Conservation (phyloP, 2,329 filamentous ascomycete genomes). For the Fusarium sp. region DNA sequence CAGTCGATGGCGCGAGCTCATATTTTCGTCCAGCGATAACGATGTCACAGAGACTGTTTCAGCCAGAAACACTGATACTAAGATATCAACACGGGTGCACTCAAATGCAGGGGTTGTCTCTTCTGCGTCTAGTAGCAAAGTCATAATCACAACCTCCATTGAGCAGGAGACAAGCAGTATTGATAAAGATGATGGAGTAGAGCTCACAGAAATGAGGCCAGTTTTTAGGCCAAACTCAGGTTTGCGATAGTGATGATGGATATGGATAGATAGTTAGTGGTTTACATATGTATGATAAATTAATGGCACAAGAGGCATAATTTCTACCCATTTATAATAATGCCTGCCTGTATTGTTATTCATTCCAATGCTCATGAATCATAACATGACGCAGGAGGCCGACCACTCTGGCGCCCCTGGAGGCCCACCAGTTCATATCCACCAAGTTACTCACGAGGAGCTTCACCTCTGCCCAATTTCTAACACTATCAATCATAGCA, state of each 20-base stretch:
- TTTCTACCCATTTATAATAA: no score
- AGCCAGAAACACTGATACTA: background rate
- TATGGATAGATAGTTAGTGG: accelerated
- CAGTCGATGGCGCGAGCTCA: background rate
- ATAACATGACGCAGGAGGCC: background rate
- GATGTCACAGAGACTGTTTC: background rate
- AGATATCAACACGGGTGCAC: background rate
- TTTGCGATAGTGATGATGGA: accelerated
- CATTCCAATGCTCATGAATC: no score
- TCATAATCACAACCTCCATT: background rate
- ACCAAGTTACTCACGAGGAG: background rate
- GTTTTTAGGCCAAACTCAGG: background rate
- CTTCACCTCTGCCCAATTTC: no score
- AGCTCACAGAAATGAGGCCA: background rate
- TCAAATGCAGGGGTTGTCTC: background rate
- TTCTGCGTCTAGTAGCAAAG: background rate
- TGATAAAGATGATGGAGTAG: background rate
- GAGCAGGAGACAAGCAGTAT: background rate
- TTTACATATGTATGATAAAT: background rate
- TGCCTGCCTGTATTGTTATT: no score
- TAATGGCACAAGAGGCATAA: no score
- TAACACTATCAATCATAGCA: background rate
- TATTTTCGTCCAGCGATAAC: background rate
- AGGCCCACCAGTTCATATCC: background rate
- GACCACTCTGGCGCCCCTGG: background rate